These are phyloP conservation scores for Debaryomyces udenii DNA, from an alignment of 1,139 yeast species.

Conservation along the genomic window DNA sequence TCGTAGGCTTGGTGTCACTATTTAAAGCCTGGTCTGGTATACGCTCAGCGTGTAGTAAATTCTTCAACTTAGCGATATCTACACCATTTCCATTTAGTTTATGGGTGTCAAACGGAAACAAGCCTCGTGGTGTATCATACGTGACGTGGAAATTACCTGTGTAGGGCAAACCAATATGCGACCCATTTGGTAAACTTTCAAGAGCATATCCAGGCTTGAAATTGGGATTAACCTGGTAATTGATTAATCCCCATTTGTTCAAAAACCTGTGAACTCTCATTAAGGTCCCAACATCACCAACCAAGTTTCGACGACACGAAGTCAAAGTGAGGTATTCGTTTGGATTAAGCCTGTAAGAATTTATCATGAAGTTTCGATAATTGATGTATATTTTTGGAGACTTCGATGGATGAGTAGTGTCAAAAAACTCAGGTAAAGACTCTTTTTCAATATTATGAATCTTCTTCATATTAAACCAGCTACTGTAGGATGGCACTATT, in stretches of 20 bases:
- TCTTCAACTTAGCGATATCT: slow-evolving; percentile 59
- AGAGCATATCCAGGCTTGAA: slow-evolving; percentile 64
- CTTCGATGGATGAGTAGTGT: slow-evolving; percentile 72
- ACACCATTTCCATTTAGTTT: slow-evolving; percentile 58
- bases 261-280: slow-evolving; percentile 88
- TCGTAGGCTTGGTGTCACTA: slow-evolving; percentile 1
- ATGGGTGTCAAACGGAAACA: slow-evolving; percentile 88
- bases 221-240: slow-evolving; percentile 84
- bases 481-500: slow-evolving; percentile 89
- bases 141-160: slow-evolving; percentile 70
- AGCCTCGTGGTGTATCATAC: slow-evolving; percentile 91
- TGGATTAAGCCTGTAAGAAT: slow-evolving; percentile 90
- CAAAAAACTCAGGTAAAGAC: slow-evolving; percentile 90
- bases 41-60: slow-evolving; percentile 33
- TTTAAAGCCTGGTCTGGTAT: background rate
- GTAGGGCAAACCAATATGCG: slow-evolving; percentile 55
- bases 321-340: slow-evolving; percentile 91
- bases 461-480: slow-evolving; percentile 82
- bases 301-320: slow-evolving; percentile 90
- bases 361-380: slow-evolving; percentile 92
- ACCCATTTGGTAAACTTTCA: slow-evolving; percentile 58
- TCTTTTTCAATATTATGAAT: slow-evolving; percentile 67
- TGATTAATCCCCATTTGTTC: slow-evolving; percentile 95
- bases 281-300: slow-evolving; percentile 94
- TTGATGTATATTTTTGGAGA: slow-evolving; percentile 86